Evolutionary conservation across 192 early-diverging fungal species (phyloP).

Genomic region (Umbelopsis isabellina): DNA sequence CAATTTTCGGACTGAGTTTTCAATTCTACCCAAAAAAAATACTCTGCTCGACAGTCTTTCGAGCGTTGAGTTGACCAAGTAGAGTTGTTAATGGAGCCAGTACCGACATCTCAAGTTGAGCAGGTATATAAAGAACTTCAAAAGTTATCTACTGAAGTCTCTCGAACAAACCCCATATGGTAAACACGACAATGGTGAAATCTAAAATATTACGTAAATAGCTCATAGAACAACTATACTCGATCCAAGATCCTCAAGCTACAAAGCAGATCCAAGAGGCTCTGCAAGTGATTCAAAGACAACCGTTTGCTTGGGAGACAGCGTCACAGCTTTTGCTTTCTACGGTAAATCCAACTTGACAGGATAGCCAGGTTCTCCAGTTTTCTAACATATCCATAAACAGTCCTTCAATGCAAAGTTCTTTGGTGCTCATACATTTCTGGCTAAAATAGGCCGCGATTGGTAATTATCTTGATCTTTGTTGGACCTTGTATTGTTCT

Average conservation of each 20-base stretch:
- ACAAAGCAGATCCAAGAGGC: constrained; percentile 56
- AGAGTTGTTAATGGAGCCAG: constrained; percentile 4
- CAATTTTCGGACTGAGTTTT: constrained; percentile 9
- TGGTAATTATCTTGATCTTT: constrained; percentile 43
- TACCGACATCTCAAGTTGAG: constrained; percentile 13
- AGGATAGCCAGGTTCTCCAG: neutral
- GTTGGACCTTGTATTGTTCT: neutral
- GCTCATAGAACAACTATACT: constrained; percentile 55
- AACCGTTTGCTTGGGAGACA: constrained; percentile 58
- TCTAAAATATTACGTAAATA: constrained; percentile 20
- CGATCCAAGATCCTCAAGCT: constrained; percentile 36
- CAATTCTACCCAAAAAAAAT: too few relatives aligned
- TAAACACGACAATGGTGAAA: neutral
- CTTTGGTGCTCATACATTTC: constrained; percentile 63
- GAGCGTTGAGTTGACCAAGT: neutral
- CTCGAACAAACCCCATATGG: neutral
- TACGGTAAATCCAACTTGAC: constrained; percentile 36
- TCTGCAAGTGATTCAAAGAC: constrained; percentile 55
- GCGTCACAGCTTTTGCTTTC: constrained; percentile 53
- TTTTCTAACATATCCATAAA: neutral
- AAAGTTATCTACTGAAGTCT: neutral
- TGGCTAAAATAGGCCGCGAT: constrained; percentile 59
- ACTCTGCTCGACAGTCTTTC: neutral
- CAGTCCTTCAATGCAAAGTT: constrained; percentile 55
- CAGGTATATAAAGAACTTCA: constrained; percentile 4